Conservation (phyloP, 2,329 filamentous ascomycete genomes). For the Alternaria angustiovoidea region DNA sequence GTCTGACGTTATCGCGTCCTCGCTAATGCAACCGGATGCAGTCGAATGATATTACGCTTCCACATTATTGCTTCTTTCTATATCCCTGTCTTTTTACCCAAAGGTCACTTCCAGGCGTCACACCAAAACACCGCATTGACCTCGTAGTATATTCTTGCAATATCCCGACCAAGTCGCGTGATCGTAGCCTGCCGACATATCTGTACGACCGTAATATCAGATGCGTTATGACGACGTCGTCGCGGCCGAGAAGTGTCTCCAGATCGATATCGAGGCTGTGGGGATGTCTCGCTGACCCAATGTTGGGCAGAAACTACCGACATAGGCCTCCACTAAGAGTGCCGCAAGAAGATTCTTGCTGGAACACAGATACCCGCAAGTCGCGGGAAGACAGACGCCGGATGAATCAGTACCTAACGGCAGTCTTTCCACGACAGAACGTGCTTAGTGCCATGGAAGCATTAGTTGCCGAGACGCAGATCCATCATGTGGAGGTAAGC, state of each 20-base stretch:
- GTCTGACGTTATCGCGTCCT: conserved; percentile 18
- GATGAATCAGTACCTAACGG: conserved; percentile 18
- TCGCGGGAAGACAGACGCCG: conserved; percentile 16
- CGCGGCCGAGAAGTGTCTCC: conserved; percentile 2
- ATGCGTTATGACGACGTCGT: conserved; percentile 15
- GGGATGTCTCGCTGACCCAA: conserved; percentile 11
- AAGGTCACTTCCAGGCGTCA: conserved; percentile 12
- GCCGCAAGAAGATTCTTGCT: conserved; percentile 18
- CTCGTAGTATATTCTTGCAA: conserved; percentile 20
- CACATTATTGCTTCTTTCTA: conserved; percentile 15
- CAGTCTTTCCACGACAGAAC: conserved; percentile 11
- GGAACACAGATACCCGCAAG: conserved; percentile 23
- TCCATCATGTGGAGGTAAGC: conserved; percentile 1
- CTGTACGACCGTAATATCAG: conserved; percentile 13
- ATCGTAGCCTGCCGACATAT: conserved; percentile 15
- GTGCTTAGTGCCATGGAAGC: conserved; percentile 30
- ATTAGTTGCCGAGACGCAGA: conserved; percentile 24
- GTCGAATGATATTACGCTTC: conserved; percentile 10
- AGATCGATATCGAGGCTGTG: conserved; percentile 12
- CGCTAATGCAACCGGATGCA: conserved; percentile 23
- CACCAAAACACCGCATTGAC: conserved; percentile 14
- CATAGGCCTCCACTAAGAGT: conserved; percentile 22
- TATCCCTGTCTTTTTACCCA: conserved; percentile 17
- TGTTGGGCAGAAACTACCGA: conserved; percentile 21
- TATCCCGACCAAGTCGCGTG: conserved; percentile 16